Conservation (phyloP, 208 protist species). For the Acanthamoeba royreba region DNA sequence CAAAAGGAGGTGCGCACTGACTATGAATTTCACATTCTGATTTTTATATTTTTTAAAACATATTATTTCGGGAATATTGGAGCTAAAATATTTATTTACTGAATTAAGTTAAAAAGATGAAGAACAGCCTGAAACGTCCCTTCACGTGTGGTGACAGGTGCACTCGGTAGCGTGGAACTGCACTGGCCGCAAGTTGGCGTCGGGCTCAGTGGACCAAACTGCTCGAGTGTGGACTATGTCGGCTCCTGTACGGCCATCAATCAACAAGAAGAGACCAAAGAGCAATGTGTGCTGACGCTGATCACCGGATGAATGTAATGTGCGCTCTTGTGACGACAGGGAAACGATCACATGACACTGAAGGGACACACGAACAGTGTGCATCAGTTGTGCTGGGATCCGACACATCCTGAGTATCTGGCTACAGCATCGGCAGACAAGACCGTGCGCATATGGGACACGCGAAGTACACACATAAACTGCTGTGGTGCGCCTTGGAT, state of each 20-base stretch:
- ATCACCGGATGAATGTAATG: neutral
- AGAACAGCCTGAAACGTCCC: too few relatives aligned
- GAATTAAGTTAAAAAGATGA: too few relatives aligned
- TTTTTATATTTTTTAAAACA: too few relatives aligned
- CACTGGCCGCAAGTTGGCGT: constrained; percentile 50
- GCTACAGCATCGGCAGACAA: constrained; percentile 66
- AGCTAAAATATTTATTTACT: too few relatives aligned
- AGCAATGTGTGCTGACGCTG: neutral
- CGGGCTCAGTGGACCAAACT: constrained; percentile 54
- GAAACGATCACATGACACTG: constrained; percentile 37
- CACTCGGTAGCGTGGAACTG: constrained; percentile 64
- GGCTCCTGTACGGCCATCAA: neutral
- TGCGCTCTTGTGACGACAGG: neutral
- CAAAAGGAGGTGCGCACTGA: neutral
- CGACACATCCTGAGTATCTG: constrained; percentile 41
- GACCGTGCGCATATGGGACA: constrained; percentile 71
- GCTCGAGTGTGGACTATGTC: constrained; percentile 48
- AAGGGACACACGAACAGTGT: constrained; percentile 59
- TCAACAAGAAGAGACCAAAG: neutral
- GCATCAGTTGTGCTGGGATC: constrained; percentile 67
- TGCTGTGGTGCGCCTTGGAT: neutral
- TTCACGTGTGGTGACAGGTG: too few relatives aligned
- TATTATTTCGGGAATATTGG: too few relatives aligned
- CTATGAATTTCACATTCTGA: neutral
- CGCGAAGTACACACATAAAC: neutral